Conservation (phyloP, 176 grass and related monocot genomes). For the Avena insularis region DNA sequence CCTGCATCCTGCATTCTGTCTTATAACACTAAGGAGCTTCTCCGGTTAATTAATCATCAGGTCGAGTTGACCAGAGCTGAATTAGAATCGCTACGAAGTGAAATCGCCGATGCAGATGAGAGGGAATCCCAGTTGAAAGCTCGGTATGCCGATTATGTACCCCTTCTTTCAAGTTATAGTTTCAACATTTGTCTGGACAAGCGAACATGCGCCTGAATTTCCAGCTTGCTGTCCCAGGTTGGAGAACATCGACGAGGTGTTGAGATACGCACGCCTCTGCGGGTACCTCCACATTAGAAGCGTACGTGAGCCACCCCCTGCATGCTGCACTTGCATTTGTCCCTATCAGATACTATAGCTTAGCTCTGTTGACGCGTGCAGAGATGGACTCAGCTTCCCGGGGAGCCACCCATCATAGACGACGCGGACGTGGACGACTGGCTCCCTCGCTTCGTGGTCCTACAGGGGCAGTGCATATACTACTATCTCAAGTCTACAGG, state of each 20-base stretch:
- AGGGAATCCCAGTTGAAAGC: slow-evolving; percentile 90
- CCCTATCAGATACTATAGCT: background rate
- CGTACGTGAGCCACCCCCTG: slow-evolving; percentile 42
- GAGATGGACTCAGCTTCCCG: slow-evolving; percentile 91
- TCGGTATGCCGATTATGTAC: slow-evolving; percentile 53
- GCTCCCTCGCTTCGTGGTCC: slow-evolving; percentile 89
- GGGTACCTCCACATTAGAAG: slow-evolving; percentile 92
- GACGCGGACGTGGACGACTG: slow-evolving; percentile 86
- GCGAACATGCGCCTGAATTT: background rate
- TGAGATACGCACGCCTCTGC: slow-evolving; percentile 74
- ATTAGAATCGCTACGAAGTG: slow-evolving; percentile 70
- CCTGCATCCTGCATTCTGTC: background rate
- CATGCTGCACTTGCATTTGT: background rate
- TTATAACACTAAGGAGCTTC: background rate
- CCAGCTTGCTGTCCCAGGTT: slow-evolving; percentile 48
- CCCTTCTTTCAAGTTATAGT: background rate
- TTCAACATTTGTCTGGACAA: background rate
- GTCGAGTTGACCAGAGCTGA: slow-evolving; percentile 78
- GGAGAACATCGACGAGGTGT: slow-evolving; percentile 85
- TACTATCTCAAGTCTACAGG: slow-evolving; percentile 94
- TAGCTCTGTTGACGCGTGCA: slow-evolving; percentile 26
- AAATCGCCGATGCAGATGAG: slow-evolving; percentile 79
- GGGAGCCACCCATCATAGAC: slow-evolving; percentile 95
- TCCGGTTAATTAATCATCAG: slow-evolving; percentile 38
- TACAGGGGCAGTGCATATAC: slow-evolving; percentile 86